Percentiles rank a stretch among this genome's conserved stretches.
These are phyloP conservation scores for Exidia glandulosa DNA, from an alignment of 768 basidiomycete genomes.

Conservation along the genomic window DNA sequence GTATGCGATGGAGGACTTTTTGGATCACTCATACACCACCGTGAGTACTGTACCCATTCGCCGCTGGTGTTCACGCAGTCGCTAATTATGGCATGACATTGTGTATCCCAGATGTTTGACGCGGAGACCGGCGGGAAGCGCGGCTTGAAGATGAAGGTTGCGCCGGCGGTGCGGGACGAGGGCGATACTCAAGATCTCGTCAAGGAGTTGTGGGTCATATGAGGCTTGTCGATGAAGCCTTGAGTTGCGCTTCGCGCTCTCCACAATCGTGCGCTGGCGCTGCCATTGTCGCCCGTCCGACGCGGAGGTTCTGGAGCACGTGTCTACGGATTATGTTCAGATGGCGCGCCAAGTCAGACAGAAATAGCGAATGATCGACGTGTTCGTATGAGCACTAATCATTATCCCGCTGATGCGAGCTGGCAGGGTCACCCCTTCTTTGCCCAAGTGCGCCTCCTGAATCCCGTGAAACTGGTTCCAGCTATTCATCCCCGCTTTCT, in stretches of 20 bases:
- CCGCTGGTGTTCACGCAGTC: too few species aligned
- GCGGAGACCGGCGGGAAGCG: neutral
- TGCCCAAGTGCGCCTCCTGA: too few species aligned
- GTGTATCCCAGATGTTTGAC: neutral
- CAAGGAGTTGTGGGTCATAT: neutral
- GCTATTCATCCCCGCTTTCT: too few species aligned
- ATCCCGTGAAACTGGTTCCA: too few species aligned
- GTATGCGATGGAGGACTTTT: conserved; percentile 88
- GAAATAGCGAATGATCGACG: too few species aligned
- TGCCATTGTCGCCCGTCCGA: too few species aligned
- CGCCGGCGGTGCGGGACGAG: neutral
- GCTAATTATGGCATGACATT: too few species aligned
- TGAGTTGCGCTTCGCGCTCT: neutral
- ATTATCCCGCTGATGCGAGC: too few species aligned
- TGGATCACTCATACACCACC: conserved; percentile 86
- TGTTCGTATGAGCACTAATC: too few species aligned
- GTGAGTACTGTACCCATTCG: conserved; percentile 35
- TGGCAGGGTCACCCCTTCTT: too few species aligned
- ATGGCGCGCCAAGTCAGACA: neutral
- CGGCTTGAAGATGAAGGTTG: neutral
- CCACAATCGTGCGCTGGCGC: neutral
- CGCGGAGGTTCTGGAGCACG: too few species aligned
- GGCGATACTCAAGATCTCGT: neutral
- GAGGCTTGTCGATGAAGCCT: neutral
- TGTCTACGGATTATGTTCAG: too few species aligned